These are phyloP conservation scores for Meredithiella fracta DNA, from an alignment of 2,329 filamentous ascomycete genomes.

Conservation along the genomic window DNA sequence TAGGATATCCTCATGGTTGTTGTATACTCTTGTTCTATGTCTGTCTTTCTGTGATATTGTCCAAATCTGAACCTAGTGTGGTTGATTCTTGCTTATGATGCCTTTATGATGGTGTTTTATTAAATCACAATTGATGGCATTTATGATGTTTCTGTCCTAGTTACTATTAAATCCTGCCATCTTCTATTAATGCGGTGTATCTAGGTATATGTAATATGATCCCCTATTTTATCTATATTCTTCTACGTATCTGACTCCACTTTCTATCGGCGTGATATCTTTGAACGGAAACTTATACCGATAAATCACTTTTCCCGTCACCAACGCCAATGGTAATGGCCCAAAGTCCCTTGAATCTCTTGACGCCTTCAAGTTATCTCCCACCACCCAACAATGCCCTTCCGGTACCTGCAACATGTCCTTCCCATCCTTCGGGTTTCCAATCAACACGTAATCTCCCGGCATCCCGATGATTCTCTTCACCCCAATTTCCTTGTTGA, in stretches of 20 bases:
- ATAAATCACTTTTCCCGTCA: slow-evolving; percentile 67
- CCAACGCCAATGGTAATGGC: slow-evolving; percentile 66
- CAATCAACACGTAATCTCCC: slow-evolving; percentile 56
- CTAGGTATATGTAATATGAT: background rate
- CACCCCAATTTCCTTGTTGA: slow-evolving; percentile 41
- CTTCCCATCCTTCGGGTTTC: slow-evolving; percentile 35
- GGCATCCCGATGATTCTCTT: slow-evolving; percentile 69
- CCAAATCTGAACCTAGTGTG: no score
- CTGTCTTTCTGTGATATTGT: no score
- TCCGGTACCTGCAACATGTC: slow-evolving; percentile 53
- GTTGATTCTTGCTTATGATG: no score
- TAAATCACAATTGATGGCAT: no score
- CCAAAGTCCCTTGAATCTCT: slow-evolving; percentile 78
- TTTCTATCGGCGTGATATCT: slow-evolving; percentile 29
- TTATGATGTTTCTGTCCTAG: no score
- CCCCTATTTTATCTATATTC: background rate
- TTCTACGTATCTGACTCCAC: slow-evolving; percentile 20
- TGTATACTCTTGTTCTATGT: background rate
- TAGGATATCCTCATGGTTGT: no score
- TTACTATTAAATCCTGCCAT: no score
- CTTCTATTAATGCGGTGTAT: background rate
- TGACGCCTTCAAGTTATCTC: slow-evolving; percentile 73
- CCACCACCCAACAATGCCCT: slow-evolving; percentile 81
- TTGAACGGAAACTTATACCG: slow-evolving; percentile 33
- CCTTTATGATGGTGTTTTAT: no score